Percentiles rank a stretch among this genome's conserved stretches.
Conservation (phyloP, 2,329 filamentous ascomycete genomes). For the Nigrograna mackinnonii region DNA sequence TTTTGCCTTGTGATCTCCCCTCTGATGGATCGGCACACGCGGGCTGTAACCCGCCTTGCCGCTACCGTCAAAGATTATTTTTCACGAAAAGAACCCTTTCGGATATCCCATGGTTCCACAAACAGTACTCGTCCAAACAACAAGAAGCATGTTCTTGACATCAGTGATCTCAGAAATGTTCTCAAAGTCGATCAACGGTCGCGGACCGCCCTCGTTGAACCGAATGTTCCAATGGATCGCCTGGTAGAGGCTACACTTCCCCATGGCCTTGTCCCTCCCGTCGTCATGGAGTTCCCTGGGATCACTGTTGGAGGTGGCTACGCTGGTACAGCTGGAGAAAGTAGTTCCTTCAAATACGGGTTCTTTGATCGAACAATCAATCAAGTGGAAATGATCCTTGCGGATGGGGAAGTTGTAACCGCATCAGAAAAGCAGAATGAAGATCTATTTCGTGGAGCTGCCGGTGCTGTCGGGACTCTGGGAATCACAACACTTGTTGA, state of each 20-base stretch:
- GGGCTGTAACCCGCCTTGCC: slow-evolving; percentile 50
- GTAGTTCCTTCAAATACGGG: slow-evolving; percentile 69
- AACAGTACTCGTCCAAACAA: slow-evolving; percentile 69
- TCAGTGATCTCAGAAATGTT: slow-evolving; percentile 65
- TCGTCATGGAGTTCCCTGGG: slow-evolving; percentile 74
- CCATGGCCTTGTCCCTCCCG: slow-evolving; percentile 62
- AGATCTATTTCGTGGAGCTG: slow-evolving; percentile 68
- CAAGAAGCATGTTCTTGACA: slow-evolving; percentile 61
- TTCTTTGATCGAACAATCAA: slow-evolving; percentile 67
- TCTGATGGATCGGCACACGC: slow-evolving; percentile 45
- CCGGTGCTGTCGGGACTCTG: slow-evolving; percentile 67
- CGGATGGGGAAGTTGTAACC: slow-evolving; percentile 59
- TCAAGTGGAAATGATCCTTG: slow-evolving; percentile 67
- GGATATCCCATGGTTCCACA: slow-evolving; percentile 78
- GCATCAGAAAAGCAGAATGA: slow-evolving; percentile 58
- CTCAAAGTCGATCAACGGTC: slow-evolving; percentile 59
- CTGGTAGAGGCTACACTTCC: slow-evolving; percentile 63
- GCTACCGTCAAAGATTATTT: slow-evolving; percentile 54
- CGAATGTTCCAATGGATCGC: slow-evolving; percentile 70
- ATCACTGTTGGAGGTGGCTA: slow-evolving; percentile 73
- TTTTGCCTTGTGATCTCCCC: background rate
- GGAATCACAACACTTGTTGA: slow-evolving; percentile 66
- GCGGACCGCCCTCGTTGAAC: slow-evolving; percentile 67
- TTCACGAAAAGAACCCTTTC: slow-evolving; percentile 61
- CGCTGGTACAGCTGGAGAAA: slow-evolving; percentile 69